Evolutionary conservation across 2,329 filamentous ascomycete species (phyloP).

Genomic region (Trichothecium roseum): DNA sequence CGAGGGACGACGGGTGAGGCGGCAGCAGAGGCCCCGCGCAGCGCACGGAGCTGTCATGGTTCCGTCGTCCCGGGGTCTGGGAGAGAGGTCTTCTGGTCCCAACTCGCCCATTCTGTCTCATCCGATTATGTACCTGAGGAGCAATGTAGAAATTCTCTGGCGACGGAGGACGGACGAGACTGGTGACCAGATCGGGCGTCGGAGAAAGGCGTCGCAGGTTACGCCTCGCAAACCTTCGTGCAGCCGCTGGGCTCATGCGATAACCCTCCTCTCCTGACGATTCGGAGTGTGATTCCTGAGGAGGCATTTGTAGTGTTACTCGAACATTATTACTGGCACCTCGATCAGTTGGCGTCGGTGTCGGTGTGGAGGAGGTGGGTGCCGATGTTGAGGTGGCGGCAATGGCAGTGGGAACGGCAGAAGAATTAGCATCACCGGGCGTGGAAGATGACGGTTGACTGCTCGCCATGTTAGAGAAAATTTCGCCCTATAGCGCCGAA

Average conservation of each 20-base stretch:
- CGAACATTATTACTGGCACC: too few relatives aligned
- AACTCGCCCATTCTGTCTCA: not conserved
- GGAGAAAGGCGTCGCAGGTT: constrained; percentile 21
- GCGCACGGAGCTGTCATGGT: constrained; percentile 12
- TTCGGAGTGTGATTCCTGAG: constrained; percentile 12
- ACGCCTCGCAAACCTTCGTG: constrained; percentile 24
- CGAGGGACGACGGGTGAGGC: constrained; percentile 27
- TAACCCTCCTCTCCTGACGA: constrained; percentile 24
- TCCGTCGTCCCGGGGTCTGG: not conserved
- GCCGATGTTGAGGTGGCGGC: too few relatives aligned
- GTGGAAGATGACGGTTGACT: too few relatives aligned
- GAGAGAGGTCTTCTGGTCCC: not conserved
- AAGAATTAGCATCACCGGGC: too few relatives aligned
- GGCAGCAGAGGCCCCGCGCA: constrained; percentile 22
- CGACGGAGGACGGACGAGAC: constrained; percentile 25
- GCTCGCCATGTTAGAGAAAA: too few relatives aligned
- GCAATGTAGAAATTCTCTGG: constrained; percentile 23
- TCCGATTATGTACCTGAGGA: constrained; percentile 12
- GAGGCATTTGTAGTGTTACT: not conserved
- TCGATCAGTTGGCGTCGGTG: not conserved
- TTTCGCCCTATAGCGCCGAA: too few relatives aligned
- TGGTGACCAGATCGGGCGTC: constrained; percentile 29
- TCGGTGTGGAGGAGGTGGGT: not conserved
- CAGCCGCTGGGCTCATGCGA: constrained; percentile 21
- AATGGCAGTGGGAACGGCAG: too few relatives aligned